phyloP scores from a whole-genome alignment of 345 rosid genomes.

The Aquilaria malaccensis region DNA sequence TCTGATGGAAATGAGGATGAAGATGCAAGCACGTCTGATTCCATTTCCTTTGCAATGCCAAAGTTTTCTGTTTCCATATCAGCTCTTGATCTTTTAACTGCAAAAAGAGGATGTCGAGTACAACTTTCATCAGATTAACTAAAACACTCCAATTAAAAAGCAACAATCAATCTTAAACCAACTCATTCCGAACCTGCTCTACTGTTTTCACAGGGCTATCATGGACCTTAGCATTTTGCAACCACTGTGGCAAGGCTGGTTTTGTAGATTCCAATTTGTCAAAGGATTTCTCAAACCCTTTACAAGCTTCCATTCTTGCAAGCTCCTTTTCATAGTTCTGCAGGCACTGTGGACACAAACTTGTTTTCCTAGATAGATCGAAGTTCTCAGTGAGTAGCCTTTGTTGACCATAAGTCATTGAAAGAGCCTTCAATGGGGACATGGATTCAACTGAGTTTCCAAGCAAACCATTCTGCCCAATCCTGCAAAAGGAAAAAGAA shows the following conservation, averaged over 20 bases:
- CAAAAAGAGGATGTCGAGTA: background rate
- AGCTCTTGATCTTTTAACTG: slow-evolving; percentile 61
- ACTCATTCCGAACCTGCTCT: slow-evolving; percentile 38
- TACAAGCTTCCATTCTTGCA: slow-evolving; percentile 25
- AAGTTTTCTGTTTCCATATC: slow-evolving; percentile 36
- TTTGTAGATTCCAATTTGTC: slow-evolving; percentile 38
- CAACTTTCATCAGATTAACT: background rate
- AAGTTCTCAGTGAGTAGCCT: slow-evolving; percentile 38
- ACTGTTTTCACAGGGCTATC: slow-evolving; percentile 25
- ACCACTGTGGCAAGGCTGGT: slow-evolving; percentile 60
- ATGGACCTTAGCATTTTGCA: slow-evolving; percentile 57
- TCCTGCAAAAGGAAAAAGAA: slow-evolving; percentile 29
- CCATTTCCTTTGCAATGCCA: slow-evolving; percentile 84
- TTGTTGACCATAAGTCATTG: slow-evolving; percentile 24
- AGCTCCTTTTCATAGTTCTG: slow-evolving; percentile 65
- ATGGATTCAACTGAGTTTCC: slow-evolving; percentile 49
- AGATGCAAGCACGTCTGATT: slow-evolving; percentile 50
- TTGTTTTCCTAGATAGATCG: slow-evolving; percentile 33
- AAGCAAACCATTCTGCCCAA: slow-evolving; percentile 48
- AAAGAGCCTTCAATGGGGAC: slow-evolving; percentile 48
- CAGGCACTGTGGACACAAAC: slow-evolving; percentile 62
- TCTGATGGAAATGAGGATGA: slow-evolving; percentile 61
- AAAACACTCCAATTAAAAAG: too few species aligned
- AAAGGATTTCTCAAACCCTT: slow-evolving; percentile 34
- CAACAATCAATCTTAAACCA: background rate